A percentile compares a stretch with the other conserved stretches of the same genome.
These are phyloP conservation scores for Papilionanthe hybrid DNA, from an alignment of 116 monocot genomes.

Conservation along the genomic window DNA sequence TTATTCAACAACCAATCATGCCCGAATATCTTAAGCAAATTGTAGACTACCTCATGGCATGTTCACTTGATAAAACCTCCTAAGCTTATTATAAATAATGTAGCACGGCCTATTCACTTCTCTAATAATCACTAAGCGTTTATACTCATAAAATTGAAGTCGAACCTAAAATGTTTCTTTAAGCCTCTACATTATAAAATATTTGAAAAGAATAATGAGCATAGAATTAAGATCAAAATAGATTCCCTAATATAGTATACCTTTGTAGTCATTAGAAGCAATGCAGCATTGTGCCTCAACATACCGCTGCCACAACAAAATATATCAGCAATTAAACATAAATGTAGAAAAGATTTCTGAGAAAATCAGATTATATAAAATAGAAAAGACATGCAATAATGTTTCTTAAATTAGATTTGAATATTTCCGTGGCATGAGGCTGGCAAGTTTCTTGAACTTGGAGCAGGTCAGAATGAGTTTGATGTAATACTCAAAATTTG, in stretches of 20 bases:
- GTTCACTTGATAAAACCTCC: neutral
- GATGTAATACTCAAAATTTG: neutral
- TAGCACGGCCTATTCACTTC: neutral
- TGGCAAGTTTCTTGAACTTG: neutral
- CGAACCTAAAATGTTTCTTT: neutral
- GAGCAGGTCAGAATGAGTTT: neutral
- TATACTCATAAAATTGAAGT: neutral
- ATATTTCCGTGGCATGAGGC: neutral
- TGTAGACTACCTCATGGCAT: neutral
- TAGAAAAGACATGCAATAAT: neutral
- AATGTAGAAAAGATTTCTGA: neutral
- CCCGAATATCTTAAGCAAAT: neutral
- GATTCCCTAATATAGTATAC: constrained; percentile 22
- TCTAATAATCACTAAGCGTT: neutral
- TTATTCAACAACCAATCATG: neutral
- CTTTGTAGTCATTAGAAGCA: constrained; percentile 93
- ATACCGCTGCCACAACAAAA: constrained; percentile 63
- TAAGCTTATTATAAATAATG: neutral
- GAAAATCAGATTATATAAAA: neutral
- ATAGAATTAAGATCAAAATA: neutral
- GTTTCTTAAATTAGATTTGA: neutral
- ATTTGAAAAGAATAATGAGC: neutral
- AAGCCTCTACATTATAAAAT: neutral
- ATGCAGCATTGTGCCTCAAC: constrained; percentile 92
- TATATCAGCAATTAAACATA: neutral